These are phyloP conservation scores for Pelagophyceae sp. DNA, from an alignment of 352 stramenopile genomes.

Conservation along the genomic window DNA sequence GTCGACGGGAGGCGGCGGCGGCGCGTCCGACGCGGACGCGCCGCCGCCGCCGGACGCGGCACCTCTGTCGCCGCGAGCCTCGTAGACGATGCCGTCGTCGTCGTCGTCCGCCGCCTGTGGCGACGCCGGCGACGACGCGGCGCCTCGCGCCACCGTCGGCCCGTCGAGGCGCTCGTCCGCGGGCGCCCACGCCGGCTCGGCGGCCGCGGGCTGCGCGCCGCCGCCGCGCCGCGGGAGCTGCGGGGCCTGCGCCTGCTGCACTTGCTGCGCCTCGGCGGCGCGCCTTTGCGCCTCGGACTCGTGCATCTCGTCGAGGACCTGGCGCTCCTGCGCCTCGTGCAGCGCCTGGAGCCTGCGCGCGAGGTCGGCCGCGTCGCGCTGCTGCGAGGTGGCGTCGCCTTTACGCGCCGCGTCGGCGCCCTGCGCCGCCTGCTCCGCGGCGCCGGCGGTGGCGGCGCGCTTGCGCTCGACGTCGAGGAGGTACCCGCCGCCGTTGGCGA, in stretches of 20 bases:
- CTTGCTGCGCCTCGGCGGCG: background rate
- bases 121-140: no score
- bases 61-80: background rate
- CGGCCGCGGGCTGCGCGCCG: no score
- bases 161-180: background rate
- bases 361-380: background rate
- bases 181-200: no score
- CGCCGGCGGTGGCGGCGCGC: background rate
- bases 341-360: background rate
- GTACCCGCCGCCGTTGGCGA: constrained; percentile 40
- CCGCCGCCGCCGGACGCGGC: background rate
- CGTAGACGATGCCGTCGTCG: no score
- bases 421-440: background rate
- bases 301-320: background rate
- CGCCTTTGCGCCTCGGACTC: background rate
- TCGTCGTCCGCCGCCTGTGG: background rate
- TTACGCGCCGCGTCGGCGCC: background rate
- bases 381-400: background rate
- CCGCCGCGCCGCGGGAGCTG: background rate
- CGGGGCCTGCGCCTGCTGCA: no score
- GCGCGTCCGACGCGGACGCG: background rate
- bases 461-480: constrained; percentile 34
- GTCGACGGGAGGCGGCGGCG: background rate
- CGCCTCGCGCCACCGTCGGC: no score
- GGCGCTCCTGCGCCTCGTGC: background rate